phyloP scores from a whole-genome alignment of 2,329 filamentous ascomycete genomes.

The Botryotinia calthae region DNA sequence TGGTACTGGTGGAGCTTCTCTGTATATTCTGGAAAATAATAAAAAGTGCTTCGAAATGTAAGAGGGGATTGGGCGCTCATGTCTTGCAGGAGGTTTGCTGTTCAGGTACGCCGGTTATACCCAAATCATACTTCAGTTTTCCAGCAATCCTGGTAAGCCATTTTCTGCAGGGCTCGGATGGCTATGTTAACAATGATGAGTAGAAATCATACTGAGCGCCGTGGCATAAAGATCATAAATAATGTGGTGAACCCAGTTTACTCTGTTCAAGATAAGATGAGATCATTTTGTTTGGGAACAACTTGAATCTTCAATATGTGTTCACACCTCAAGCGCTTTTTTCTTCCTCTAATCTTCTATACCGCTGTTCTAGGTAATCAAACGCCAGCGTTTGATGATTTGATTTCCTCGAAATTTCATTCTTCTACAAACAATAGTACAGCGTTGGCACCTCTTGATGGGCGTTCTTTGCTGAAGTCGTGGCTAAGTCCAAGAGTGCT shows the following conservation, averaged over 20 bases:
- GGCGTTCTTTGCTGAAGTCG: neutral
- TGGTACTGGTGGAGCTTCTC: neutral
- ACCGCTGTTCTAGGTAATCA: neutral
- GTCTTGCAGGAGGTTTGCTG: neutral
- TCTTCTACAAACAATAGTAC: neutral
- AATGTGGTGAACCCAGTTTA: neutral
- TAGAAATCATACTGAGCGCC: no score
- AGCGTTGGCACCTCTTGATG: neutral
- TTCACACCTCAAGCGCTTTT: neutral
- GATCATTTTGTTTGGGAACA: neutral
- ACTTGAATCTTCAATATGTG: neutral
- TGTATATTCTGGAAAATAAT: neutral
- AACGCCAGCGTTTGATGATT: neutral
- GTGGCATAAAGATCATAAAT: neutral
- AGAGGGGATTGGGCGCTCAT: neutral
- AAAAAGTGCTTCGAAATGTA: neutral
- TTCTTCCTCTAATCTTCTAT: neutral
- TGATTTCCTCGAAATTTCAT: neutral
- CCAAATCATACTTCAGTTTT: neutral
- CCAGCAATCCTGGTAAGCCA: neutral
- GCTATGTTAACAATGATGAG: neutral
- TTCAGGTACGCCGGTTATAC: neutral
- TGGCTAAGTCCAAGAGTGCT: neutral
- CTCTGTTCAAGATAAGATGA: neutral
- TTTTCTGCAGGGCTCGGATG: neutral